Conservation (phyloP, 2,329 filamentous ascomycete species). For the Passalora sequoiae region DNA sequence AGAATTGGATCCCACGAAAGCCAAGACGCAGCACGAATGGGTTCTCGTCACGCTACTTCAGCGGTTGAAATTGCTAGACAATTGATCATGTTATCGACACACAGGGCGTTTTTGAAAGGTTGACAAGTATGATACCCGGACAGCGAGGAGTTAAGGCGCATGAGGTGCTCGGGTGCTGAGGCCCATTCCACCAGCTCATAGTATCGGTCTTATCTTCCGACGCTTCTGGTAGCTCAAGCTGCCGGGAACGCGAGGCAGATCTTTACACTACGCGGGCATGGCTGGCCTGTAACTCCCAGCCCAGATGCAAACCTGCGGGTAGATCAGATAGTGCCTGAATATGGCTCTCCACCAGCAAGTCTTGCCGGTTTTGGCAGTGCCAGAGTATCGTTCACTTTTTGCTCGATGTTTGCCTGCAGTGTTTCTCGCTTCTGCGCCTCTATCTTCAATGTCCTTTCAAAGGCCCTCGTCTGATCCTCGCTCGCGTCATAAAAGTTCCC, state of each 20-base stretch:
- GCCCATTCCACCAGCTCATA: no score
- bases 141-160: conserved; percentile 1
- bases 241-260: no score
- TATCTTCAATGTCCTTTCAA: conserved; percentile 26
- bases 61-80: conserved; percentile 15
- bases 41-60: conserved; percentile 17
- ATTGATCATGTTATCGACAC: conserved; percentile 2
- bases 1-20: conserved; percentile 20
- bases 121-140: conserved; percentile 3
- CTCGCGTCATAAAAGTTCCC: conserved; percentile 39
- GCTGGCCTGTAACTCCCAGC: no score
- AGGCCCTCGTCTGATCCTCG: conserved; percentile 31
- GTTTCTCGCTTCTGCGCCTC: conserved; percentile 25
- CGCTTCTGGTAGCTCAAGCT: no score
- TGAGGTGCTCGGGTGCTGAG: no score
- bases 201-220: no score
- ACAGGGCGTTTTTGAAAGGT: conserved; percentile 6
- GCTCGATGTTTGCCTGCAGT: conserved; percentile 36
- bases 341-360: conserved; percentile 28
- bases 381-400: conserved; percentile 38
- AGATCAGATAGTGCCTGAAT: no score
- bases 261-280: no score
- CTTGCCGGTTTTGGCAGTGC: conserved; percentile 38
- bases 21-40: conserved; percentile 16
- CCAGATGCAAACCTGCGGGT: no score